phyloP scores from a whole-genome alignment of 805 yeast species.

The Wickerhamiella siamensis region DNA sequence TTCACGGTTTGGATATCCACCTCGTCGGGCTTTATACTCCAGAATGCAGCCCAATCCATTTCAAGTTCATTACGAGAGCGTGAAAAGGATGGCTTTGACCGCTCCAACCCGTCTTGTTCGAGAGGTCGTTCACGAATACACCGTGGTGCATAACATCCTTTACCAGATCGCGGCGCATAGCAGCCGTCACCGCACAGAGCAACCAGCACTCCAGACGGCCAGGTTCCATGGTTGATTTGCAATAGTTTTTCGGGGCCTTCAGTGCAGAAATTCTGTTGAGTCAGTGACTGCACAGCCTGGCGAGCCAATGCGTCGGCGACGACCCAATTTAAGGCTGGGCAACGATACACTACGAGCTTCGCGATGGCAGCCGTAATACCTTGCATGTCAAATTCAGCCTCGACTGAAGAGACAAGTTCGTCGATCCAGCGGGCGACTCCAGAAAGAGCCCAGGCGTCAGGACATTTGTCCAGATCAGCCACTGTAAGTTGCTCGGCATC shows the following conservation, averaged over 20 bases:
- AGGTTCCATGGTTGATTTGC: slow-evolving; percentile 3
- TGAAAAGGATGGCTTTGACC: not conserved
- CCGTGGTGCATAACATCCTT: slow-evolving; percentile 21
- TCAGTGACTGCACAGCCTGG: slow-evolving; percentile 18
- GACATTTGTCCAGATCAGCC: slow-evolving; percentile 13
- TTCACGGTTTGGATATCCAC: slow-evolving; percentile 27
- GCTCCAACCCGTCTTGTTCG: slow-evolving; percentile 5
- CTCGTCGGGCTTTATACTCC: slow-evolving; percentile 14
- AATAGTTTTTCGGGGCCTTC: slow-evolving; percentile 6
- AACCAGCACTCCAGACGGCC: slow-evolving; percentile 24
- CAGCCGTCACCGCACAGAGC: slow-evolving; percentile 24
- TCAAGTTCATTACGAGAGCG: slow-evolving; percentile 6
- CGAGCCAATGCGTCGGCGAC: slow-evolving; percentile 22
- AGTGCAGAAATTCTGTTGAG: slow-evolving; percentile 15
- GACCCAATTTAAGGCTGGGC: slow-evolving; percentile 22
- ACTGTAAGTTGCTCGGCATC: slow-evolving; percentile 17
- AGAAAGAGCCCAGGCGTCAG: slow-evolving; percentile 13
- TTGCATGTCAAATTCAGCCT: slow-evolving; percentile 10
- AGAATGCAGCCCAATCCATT: slow-evolving; percentile 19
- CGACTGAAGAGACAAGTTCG: slow-evolving; percentile 8
- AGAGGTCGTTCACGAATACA: slow-evolving; percentile 16
- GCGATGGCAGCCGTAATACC: slow-evolving; percentile 11
- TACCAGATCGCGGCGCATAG: slow-evolving; percentile 17
- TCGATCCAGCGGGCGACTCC: slow-evolving; percentile 13
- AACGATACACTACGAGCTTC: slow-evolving; percentile 13